phyloP scores from a whole-genome alignment of 2,329 filamentous ascomycete genomes.

The Lachnellula occidentalis region DNA sequence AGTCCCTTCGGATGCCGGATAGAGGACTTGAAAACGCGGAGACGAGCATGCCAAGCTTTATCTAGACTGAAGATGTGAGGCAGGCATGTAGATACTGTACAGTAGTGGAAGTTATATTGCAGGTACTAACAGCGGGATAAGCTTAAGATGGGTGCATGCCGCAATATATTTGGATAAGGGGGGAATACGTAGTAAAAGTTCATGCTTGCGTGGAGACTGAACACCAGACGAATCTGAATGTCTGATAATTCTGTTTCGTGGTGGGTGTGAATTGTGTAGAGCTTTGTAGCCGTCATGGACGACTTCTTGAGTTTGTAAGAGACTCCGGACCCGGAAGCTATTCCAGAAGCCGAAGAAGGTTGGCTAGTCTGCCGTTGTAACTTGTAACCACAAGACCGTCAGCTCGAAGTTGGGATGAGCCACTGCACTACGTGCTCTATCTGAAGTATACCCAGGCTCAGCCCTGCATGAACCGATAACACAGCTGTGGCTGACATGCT shows the following conservation, averaged over 20 bases:
- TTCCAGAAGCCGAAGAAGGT: no score
- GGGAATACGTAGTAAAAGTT: not conserved
- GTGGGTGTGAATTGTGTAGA: no score
- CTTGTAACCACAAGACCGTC: not conserved
- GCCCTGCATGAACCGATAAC: constrained; percentile 5
- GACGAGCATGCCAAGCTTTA: constrained; percentile 6
- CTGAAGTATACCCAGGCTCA: constrained; percentile 1
- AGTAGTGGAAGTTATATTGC: constrained; percentile 12
- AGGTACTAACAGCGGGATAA: constrained; percentile 9
- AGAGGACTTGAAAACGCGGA: not conserved
- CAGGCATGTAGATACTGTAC: constrained; percentile 7
- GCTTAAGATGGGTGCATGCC: constrained; percentile 6
- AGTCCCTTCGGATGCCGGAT: not conserved
- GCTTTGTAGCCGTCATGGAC: no score
- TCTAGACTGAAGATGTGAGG: constrained; percentile 9
- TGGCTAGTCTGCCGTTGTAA: no score
- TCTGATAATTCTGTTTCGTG: no score
- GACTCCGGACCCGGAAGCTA: no score
- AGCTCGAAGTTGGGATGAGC: not conserved
- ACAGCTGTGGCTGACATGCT: not conserved
- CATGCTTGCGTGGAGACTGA: not conserved
- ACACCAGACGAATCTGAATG: no score
- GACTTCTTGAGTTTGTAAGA: no score
- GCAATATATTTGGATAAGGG: not conserved
- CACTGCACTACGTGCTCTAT: constrained; percentile 2